These are phyloP conservation scores for Schoenoplectus tabernaemontani DNA, from an alignment of 202 grass and related monocot genomes.

Conservation along the genomic window DNA sequence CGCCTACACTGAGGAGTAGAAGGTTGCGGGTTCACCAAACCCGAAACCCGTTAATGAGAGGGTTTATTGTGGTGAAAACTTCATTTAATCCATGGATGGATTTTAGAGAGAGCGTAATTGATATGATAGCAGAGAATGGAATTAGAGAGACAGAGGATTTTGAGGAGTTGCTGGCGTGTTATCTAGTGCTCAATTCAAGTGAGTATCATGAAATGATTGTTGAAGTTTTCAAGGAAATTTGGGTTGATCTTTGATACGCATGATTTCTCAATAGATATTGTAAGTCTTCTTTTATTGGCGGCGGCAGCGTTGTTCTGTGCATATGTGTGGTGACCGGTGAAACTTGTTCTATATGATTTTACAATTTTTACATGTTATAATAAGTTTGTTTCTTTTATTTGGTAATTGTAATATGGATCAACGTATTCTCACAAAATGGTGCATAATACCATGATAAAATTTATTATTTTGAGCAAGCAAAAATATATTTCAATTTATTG, in stretches of 20 bases:
- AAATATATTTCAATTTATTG: not conserved
- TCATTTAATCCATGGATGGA: constrained; percentile 66
- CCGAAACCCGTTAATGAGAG: constrained; percentile 31
- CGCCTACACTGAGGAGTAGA: constrained; percentile 17
- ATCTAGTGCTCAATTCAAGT: constrained; percentile 71
- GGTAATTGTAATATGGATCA: not conserved
- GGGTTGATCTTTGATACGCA: constrained; percentile 21
- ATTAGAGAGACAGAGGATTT: constrained; percentile 58
- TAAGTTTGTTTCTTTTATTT: constrained; percentile 1
- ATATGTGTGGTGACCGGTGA: not conserved
- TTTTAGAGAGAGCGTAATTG: constrained; percentile 80
- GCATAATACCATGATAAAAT: not conserved
- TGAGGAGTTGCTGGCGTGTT: constrained; percentile 88
- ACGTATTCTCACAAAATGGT: too few relatives aligned
- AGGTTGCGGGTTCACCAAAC: constrained; percentile 18
- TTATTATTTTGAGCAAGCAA: not conserved
- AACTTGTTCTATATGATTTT: not conserved
- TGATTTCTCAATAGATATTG: not conserved
- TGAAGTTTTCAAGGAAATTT: constrained; percentile 76
- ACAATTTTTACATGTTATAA: not conserved
- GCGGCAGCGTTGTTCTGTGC: not conserved
- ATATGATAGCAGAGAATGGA: constrained; percentile 83
- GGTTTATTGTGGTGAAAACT: constrained; percentile 79
- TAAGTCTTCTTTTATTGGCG: not conserved
- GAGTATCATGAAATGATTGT: constrained; percentile 94